Conservation (phyloP, 208 protist species). For the Trypanosoma avium region DNA sequence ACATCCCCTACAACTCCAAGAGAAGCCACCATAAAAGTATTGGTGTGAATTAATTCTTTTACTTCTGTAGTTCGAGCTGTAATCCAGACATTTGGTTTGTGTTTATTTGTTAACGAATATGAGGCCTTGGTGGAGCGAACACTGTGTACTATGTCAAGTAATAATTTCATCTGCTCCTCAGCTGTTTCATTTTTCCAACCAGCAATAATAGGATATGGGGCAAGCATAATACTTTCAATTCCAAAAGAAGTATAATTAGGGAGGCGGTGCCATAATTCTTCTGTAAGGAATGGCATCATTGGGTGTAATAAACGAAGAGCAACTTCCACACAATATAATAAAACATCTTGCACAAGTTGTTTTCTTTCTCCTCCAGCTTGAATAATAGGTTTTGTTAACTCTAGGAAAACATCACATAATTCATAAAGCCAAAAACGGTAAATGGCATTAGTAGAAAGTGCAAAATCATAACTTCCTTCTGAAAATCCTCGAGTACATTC, state of each 20-base stretch:
- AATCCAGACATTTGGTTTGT: conserved; percentile 83
- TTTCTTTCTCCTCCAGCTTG: conserved; percentile 67
- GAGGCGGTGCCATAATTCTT: conserved; percentile 98
- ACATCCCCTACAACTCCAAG: conserved; percentile 84
- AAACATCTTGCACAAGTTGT: conserved; percentile 87
- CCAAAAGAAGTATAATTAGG: conserved; percentile 82
- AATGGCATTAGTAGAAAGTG: conserved; percentile 82
- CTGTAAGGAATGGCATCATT: conserved; percentile 99
- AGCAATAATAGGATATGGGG: conserved; percentile 66
- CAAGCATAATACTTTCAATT: conserved; percentile 87
- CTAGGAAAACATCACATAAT: conserved; percentile 98
- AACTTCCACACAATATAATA: conserved; percentile 92
- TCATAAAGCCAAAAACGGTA: conserved; percentile 98
- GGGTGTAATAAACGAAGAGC: conserved; percentile 97
- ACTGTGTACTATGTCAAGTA: conserved; percentile 85
- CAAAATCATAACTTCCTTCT: conserved; percentile 92
- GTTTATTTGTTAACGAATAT: conserved; percentile 90
- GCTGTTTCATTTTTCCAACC: conserved; percentile 66
- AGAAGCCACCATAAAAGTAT: conserved; percentile 72
- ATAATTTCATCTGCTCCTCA: conserved; percentile 81
- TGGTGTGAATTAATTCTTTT: conserved; percentile 36
- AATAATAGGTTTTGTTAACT: conserved; percentile 93
- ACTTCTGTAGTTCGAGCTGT: conserved; percentile 47
- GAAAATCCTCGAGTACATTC: conserved; percentile 70
- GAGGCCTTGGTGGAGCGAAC: conserved; percentile 89